Base-by-base conservation (phyloP, 2,329 filamentous ascomycete genomes). In the Aspergillus sojae region DNA sequence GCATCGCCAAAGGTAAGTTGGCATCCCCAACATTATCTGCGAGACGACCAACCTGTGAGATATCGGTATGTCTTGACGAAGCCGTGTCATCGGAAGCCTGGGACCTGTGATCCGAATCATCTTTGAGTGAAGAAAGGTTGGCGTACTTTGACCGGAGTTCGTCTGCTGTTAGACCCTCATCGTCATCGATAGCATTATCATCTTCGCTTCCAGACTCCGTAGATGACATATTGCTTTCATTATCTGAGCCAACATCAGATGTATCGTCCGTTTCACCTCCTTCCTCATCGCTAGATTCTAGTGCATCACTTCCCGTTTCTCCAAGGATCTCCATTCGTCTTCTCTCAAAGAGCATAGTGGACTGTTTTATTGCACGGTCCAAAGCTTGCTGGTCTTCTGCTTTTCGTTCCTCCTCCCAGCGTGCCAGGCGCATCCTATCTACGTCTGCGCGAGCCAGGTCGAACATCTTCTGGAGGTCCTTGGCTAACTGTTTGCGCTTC, bases 401-500 rank as follows among this genome's bases (percentile, higher is more conserved):
- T 65, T 80, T 81, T 57, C 76, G 75, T 74, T 89, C 84, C 66
- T 86, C 84, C 72, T 89, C 86, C 82, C 86, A 89, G 53, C 81
- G 81, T 58, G 83, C 82, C 61, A 86, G 78, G 43, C 86, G 82
- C 64, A 80, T 79, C 60, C 83, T 82, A 66, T 88, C 83, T 36
- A 89, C 84, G 66, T 89, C 86, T 14, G 81, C 80, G 61, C 79
- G 83, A 53, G 88, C 84, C 60, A 87, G 75, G 53, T 85, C 82
- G 81, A 88, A 90, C 68, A 87, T 84, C 63, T 84, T 84, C 65
- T 86, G 85, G 62, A 90, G 75, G 73, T 90, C 88, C 61, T 83
- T 85, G 46, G 90, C 83, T 19, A 97, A 86, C 64, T 89, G 85
- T 65, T 88, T 92, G 76, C 95, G 96, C 32, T 88, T 86, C 53